Conservation (phyloP, 352 stramenopile genomes). For the Globisporangium takayamanum region DNA sequence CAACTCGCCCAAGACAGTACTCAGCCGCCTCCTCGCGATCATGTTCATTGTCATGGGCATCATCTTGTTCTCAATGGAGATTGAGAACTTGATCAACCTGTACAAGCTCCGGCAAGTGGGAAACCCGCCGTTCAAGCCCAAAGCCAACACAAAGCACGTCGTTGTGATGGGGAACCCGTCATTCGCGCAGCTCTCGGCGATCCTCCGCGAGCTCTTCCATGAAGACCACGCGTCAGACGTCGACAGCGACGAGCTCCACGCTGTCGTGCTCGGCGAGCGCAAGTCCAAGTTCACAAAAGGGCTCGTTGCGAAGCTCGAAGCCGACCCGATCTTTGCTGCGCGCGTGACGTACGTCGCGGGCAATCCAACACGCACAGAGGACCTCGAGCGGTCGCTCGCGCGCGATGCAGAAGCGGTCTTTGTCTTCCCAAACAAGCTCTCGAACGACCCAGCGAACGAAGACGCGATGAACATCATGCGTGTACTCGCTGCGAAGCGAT, state of each 20-base stretch:
- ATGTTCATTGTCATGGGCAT: conserved; percentile 87
- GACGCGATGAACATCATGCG: conserved; percentile 85
- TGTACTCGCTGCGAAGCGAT: conserved; percentile 61
- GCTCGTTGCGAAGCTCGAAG: conserved; percentile 65
- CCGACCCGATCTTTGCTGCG: conserved; percentile 70
- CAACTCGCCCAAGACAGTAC: conserved; percentile 74
- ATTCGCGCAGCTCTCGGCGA: conserved; percentile 75
- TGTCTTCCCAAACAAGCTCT: conserved; percentile 81
- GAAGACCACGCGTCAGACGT: conserved; percentile 57
- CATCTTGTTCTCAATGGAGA: conserved; percentile 86
- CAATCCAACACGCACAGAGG: conserved; percentile 54
- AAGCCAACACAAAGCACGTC: conserved; percentile 61
- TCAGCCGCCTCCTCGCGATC: conserved; percentile 78
- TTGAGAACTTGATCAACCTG: conserved; percentile 82
- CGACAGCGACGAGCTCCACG: conserved; percentile 46
- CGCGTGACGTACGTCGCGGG: conserved; percentile 80
- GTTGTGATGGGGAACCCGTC: conserved; percentile 82
- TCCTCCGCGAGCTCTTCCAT: conserved; percentile 85
- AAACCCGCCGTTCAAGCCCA: conserved; percentile 69
- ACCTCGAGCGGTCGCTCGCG: conserved; percentile 62
- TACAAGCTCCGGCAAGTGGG: conserved; percentile 78
- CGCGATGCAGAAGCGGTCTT: conserved; percentile 64
- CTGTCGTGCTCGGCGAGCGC: conserved; percentile 61
- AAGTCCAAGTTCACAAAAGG: conserved; percentile 69
- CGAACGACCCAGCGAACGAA: conserved; percentile 59